phyloP scores from a whole-genome alignment of 108 stramenopile genomes.

The Cyclotella cryptica region DNA sequence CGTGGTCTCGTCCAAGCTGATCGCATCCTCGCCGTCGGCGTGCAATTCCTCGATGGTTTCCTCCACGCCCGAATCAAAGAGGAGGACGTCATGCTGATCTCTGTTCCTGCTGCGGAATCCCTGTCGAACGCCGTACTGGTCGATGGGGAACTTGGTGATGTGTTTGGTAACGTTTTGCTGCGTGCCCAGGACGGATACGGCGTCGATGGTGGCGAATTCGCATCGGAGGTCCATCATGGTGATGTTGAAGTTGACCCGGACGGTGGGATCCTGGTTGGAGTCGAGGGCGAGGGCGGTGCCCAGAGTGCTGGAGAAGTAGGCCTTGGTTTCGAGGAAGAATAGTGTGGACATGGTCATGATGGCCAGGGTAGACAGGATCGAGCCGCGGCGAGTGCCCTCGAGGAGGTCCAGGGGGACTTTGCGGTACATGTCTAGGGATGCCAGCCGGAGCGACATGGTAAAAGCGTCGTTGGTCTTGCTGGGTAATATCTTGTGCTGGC shows the following conservation, averaged over 20 bases:
- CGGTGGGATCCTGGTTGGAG: conserved; percentile 58
- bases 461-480: background rate
- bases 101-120: conserved; percentile 87
- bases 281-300: conserved; percentile 82
- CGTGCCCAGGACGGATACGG: conserved; percentile 85
- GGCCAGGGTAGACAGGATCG: conserved; percentile 68
- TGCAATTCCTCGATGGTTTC: conserved; percentile 90
- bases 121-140: conserved; percentile 84
- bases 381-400: conserved; percentile 80
- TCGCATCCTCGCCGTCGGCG: conserved; percentile 86
- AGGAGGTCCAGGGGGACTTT: conserved; percentile 86
- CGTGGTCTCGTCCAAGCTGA: conserved; percentile 60
- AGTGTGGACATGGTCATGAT: conserved; percentile 70
- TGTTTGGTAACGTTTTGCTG: conserved; percentile 96
- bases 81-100: conserved; percentile 82
- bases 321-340: conserved; percentile 88
- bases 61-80: conserved; percentile 78
- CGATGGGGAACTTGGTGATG: conserved; percentile 93
- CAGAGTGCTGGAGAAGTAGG: conserved; percentile 73
- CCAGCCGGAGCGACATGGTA: no score
- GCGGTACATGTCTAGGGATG: conserved; percentile 87
- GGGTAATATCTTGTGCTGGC: no score
- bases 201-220: conserved; percentile 89
- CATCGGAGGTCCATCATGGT: conserved; percentile 93
- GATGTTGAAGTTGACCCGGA: conserved; percentile 93